Conservation (phyloP, 176 grass and related monocot species). For the Avena eriantha region DNA sequence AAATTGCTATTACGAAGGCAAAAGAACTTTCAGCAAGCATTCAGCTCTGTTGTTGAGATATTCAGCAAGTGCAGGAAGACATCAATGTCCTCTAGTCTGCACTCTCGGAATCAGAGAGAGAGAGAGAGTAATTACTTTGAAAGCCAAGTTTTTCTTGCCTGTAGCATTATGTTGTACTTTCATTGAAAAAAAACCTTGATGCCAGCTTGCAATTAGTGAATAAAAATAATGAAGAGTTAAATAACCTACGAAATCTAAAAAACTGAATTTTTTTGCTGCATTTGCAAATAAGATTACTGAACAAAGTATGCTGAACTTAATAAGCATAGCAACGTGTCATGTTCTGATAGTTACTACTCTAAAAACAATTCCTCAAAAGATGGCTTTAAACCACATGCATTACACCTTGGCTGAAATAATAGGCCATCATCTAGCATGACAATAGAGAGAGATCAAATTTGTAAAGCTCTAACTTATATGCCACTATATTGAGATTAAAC, state of each 20-base stretch:
- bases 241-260: too few species aligned
- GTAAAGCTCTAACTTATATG: neutral
- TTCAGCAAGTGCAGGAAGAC: slow-evolving; percentile 49
- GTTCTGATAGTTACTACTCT: too few species aligned
- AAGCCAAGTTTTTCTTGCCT: slow-evolving; percentile 51
- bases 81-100: slow-evolving; percentile 45
- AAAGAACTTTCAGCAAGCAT: slow-evolving; percentile 59
- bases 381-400: too few species aligned
- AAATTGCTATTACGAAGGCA: slow-evolving; percentile 52
- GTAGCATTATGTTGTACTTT: neutral
- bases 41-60: slow-evolving; percentile 34
- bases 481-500: neutral
- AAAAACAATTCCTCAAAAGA: too few species aligned
- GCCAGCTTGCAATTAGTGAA: too few species aligned
- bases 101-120: slow-evolving; percentile 46
- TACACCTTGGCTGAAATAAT: too few species aligned
- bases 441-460: neutral
- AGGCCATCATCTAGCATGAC: neutral
- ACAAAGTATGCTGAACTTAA: too few species aligned
- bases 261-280: too few species aligned
- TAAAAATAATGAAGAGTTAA: too few species aligned
- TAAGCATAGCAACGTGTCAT: too few species aligned
- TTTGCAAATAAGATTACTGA: too few species aligned
- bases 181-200: too few species aligned
- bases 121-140: slow-evolving; percentile 54